phyloP scores from a whole-genome alignment of 305 asterid species.

The Fraxinus sp. region DNA sequence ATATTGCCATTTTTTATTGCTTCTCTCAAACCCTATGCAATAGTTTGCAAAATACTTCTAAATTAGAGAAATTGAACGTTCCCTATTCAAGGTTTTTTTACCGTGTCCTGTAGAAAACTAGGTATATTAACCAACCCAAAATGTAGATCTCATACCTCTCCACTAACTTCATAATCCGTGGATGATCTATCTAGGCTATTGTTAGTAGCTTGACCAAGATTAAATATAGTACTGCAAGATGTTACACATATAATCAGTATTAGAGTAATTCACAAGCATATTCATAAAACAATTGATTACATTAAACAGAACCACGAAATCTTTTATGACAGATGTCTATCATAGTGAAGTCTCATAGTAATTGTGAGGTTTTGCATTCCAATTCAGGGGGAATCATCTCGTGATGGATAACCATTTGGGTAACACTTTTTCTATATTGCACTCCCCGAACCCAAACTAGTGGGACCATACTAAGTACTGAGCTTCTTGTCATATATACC shows the following conservation, averaged over 20 bases:
- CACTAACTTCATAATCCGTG: constrained; percentile 68
- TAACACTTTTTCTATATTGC: not conserved
- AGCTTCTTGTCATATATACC: not conserved
- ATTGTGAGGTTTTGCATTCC: not conserved
- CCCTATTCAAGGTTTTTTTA: not conserved
- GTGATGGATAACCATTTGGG: not conserved
- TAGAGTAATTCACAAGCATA: not conserved
- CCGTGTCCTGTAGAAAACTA: not conserved
- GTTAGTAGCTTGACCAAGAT: constrained; percentile 62
- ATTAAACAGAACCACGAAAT: not conserved
- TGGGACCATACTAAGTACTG: not conserved
- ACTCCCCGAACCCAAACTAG: not conserved
- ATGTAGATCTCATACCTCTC: constrained; percentile 60
- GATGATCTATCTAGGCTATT: constrained; percentile 40
- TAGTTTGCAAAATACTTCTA: constrained; percentile 20
- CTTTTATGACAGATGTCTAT: not conserved
- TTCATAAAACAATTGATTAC: not conserved
- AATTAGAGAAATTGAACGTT: constrained; percentile 6
- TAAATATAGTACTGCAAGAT: constrained; percentile 68
- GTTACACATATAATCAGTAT: constrained; percentile 11
- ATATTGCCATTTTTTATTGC: constrained; percentile 92
- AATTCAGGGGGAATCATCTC: not conserved
- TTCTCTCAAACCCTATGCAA: constrained; percentile 79
- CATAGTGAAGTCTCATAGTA: not conserved
- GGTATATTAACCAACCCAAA: constrained; percentile 1